Evolutionary conservation across 371 early-diverging fungal genomes (phyloP).

Genomic region (Antonospora locustae): DNA sequence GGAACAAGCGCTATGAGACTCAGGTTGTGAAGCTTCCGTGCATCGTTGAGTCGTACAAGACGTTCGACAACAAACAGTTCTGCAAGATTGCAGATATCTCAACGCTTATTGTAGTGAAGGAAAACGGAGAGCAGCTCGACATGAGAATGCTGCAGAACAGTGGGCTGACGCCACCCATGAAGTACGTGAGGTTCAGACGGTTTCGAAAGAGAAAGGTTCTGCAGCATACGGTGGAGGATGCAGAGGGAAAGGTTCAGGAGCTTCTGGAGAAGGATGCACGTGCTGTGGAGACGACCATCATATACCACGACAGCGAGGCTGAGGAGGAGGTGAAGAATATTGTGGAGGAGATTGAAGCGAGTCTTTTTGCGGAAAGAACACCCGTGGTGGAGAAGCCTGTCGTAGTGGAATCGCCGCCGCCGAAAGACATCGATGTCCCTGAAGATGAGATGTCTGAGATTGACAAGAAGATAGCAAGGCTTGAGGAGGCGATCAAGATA

Average conservation of each 20-base stretch:
- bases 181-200: constrained; percentile 66
- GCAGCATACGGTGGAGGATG: constrained; percentile 64
- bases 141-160: constrained; percentile 13
- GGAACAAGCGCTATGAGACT: constrained; percentile 28
- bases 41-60: constrained; percentile 82
- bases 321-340: constrained; percentile 52
- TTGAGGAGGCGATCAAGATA: constrained; percentile 33
- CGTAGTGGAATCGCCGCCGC: too few species aligned
- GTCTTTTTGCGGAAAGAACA: constrained; percentile 21
- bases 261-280: constrained; percentile 66
- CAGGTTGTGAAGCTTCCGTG: constrained; percentile 74
- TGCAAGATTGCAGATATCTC: constrained; percentile 76
- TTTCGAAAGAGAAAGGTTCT: constrained; percentile 67
- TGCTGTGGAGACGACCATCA: constrained; percentile 59
- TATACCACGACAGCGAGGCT: constrained; percentile 48
- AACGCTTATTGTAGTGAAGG: constrained; percentile 29
- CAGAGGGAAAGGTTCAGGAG: constrained; percentile 70
- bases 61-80: constrained; percentile 75
- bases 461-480: constrained; percentile 22
- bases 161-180: constrained; percentile 75
- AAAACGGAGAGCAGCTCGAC: not conserved
- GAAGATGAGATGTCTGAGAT: not conserved
- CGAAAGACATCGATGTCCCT: constrained; percentile 1
- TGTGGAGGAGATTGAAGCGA: constrained; percentile 46
- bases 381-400: constrained; percentile 54